Base-by-base conservation (phyloP, 2,329 filamentous ascomycete species). In the Pleurostoma richardsiae region DNA sequence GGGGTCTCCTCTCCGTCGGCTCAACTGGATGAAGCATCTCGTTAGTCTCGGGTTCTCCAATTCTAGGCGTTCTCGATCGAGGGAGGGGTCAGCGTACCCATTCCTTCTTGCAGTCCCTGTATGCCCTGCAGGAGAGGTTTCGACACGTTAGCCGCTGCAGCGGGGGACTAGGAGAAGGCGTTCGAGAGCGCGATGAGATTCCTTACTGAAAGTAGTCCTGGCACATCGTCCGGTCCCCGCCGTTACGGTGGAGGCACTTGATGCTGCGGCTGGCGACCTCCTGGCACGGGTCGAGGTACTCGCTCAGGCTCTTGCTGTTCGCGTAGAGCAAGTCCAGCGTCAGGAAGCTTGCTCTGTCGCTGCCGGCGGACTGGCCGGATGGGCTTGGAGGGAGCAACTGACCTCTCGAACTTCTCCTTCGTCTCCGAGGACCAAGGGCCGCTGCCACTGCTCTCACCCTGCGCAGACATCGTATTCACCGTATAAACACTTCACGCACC, bases 221-320 rank as follows among this genome's bases (percentile, higher is more conserved):
- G 63, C 94, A 99, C 86, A 97, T 87, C n/a, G 84, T 74, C 54
- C 84, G 80, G 62, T 97, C 90, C 10, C 88, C 91, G 27, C 79
- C 84, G 64, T 99, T 99, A 27, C 94, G 82, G 63, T 90, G 85
- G 61, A 99, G 71, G 61, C 94, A 99, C 64, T 82, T 85, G 56
- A 96, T 84, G 68, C 91, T 96, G 61, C 80, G 80, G 55, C 86
- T 75, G 6, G 94, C 92, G 4, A 90, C 90, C 59, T 96, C 92
- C 65, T 97, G 92, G 67, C 94, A 99, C 2, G 94, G 94, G 59
- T 99, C 94, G 65, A 88, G 90, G 70, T 86, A 97, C 64, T 96
- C 85, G 74, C 90, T 96, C 60, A 85, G 82, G 46, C 77, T 79
- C 75, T 97, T 97, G 56, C 92, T 96, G 59, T 50, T 39, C 6